Base-by-base conservation (phyloP, 352 stramenopile species). In the Blastocystis sp. region DNA sequence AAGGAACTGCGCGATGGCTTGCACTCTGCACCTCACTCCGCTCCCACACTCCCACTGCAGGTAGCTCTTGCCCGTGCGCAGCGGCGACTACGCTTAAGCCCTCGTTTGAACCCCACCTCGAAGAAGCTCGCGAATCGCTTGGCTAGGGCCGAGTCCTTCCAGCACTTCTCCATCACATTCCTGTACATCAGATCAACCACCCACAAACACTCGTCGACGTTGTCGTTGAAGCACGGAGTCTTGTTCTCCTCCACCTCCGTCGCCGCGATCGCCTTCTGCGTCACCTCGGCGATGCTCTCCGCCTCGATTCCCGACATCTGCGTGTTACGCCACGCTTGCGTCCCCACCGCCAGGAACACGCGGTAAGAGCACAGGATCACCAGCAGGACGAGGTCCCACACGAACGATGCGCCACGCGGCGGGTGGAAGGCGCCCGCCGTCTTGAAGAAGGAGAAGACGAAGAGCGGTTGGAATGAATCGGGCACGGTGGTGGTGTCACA, bases 341-440 rank as follows among this genome's bases (percentile, higher is more conserved):
- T 5, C 7, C 23, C 43, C 43, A 81, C 71, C 7, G 11, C 28
- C 28, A 81, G 53, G 28, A 62, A 81, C 14, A 81, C 52, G 28
- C 40, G 45, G 48, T 79, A 79, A 1, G 43, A 34, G n/a, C 59
- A 79, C 7, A 79, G 48, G 28, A 81, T 45, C 3, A 62, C 3
- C 34, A 81, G 38, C 53, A 81, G 71, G 28, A 65, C 28, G 21
- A 81, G 43, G 28, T 81, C 71, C 71, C 71, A 81, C 10, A 81
- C 21, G 11, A 64, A 41, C 21, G 52, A 67, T 17, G 71, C 64
- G 43, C 71, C 71, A 14, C 71, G 41, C 21, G 71, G 71, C 17
- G 71, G 71, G 19, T 23, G 17, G n/a, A 67, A 81, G 7, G 23
- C 23, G 38, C 21, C 17, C 19, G 17, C 43, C 3, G 21, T 66